A percentile compares a stretch with the other conserved stretches of the same genome.
These are phyloP conservation scores for Silene latifolia DNA, from an alignment of 148 eudicot genomes.

Conservation along the genomic window DNA sequence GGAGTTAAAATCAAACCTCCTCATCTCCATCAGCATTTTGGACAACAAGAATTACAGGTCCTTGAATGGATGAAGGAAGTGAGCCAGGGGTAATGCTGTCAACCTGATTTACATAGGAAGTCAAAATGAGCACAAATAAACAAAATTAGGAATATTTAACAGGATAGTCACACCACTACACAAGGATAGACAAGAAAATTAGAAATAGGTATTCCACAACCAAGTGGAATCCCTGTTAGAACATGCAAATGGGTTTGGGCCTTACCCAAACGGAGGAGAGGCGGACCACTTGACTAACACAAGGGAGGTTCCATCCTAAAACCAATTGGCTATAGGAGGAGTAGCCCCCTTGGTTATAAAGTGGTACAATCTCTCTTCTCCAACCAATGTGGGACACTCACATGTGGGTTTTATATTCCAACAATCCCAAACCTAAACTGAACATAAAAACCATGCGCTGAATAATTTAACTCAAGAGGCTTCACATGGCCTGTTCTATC, in stretches of 20 bases:
- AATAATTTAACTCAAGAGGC: no score
- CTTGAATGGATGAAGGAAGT: conserved; percentile 61
- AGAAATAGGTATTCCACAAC: background rate
- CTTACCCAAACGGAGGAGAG: no score
- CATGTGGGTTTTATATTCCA: no score
- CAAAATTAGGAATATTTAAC: background rate
- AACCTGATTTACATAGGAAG: conserved; percentile 45
- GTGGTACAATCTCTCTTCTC: no score
- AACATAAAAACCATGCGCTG: background rate
- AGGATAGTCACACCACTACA: background rate
- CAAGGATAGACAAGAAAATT: background rate
- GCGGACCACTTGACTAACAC: no score
- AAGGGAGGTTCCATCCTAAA: no score
- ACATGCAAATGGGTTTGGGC: no score
- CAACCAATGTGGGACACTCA: no score
- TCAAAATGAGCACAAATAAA: conserved; percentile 2
- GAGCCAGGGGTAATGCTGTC: conserved; percentile 77
- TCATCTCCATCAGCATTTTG: conserved; percentile 95
- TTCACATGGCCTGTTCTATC: background rate
- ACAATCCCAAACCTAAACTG: background rate
- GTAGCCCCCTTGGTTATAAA: no score
- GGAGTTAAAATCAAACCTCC: conserved; percentile 50
- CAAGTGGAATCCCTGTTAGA: no score
- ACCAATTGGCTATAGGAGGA: no score
- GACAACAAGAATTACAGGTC: conserved; percentile 89